Evolutionary conservation across 1,284 basidiomycete genomes (phyloP).

Genomic region (Leccinum solheimii): DNA sequence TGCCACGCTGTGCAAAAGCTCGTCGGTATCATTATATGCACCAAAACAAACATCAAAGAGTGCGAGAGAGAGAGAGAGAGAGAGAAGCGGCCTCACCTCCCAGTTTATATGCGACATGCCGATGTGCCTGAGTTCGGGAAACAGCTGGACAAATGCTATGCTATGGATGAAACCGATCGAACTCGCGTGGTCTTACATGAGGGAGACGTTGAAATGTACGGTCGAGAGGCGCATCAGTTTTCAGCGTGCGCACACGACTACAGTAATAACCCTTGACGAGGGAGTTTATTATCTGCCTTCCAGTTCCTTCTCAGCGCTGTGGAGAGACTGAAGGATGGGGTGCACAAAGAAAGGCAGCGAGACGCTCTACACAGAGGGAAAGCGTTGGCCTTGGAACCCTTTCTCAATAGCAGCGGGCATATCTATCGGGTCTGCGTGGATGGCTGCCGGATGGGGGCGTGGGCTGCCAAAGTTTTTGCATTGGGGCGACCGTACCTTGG

Average conservation of each 20-base stretch:
- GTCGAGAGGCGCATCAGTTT: too few species aligned
- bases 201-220: neutral
- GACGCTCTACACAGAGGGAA: conserved; percentile 34
- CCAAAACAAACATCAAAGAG: neutral
- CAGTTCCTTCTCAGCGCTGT: conserved; percentile 22
- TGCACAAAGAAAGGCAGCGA: conserved; percentile 24
- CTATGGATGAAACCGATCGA: neutral
- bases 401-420: conserved; percentile 33
- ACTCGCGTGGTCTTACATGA: neutral
- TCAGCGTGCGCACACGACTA: neutral
- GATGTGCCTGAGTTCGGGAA: conserved; percentile 12
- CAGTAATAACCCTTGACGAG: conserved; percentile 5
- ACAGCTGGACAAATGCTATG: neutral
- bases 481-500: conserved; percentile 21
- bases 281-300: conserved; percentile 8
- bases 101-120: neutral
- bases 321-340: conserved; percentile 28
- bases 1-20: neutral
- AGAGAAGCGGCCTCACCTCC: neutral
- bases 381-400: conserved; percentile 25
- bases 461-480: neutral
- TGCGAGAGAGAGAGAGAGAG: neutral
- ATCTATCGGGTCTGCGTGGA: conserved; percentile 5
- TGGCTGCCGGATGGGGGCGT: neutral
- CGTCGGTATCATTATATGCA: neutral